Evolutionary conservation across 371 early-diverging fungal species (phyloP), one percentile per base, ranked within the genome.

Genomic region (Circinella minor): DNA sequence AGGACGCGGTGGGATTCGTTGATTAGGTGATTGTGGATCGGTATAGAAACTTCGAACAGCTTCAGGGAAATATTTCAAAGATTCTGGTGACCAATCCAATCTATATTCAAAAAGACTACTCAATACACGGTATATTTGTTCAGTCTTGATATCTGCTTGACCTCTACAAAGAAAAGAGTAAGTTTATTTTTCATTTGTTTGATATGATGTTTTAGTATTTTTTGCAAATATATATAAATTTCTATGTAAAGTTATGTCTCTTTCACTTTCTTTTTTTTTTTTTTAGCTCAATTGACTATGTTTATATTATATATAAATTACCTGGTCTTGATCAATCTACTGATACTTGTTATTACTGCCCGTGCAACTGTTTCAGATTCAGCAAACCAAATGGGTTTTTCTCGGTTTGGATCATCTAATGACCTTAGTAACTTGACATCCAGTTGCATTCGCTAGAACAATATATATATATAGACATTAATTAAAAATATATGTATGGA

Each of bases 291-390:
- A 27, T 27, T 27, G 27, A 27, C 27, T 27, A 27, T 27, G 27
- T 27, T 27, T 27, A 27, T 27, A 27, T 27, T 2, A 2, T 27
- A 27, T 1, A 27, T 27, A 27, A 27, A 2, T 0, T 69, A 66
- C 74, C 77, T 77, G 13, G 86, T 85, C 49, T 90, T 89, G 61
- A 91, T 81, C n/a, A 91, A 69, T 9, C 89, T 72, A 18, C 86
- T 83, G 37, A 91, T 82, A 14, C 83, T 89, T 55, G 82, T 65
- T 3, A 91, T 89, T 57, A 88, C 80, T 4, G 81, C 72, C 34
- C 91, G 80, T 4, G 91, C 89, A 20, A 90, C 77, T 59, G 86
- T 83, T 70, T 91, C 91, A 0, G 89, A 89, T 68, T 90, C 91
- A 10, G 84, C 84, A 74, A 91, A 91, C 90, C 89, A 90, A 36